Evolutionary conservation across 2,329 filamentous ascomycete species (phyloP), one percentile per base, ranked within the genome.

Genomic region (Alternaria conjuncta): DNA sequence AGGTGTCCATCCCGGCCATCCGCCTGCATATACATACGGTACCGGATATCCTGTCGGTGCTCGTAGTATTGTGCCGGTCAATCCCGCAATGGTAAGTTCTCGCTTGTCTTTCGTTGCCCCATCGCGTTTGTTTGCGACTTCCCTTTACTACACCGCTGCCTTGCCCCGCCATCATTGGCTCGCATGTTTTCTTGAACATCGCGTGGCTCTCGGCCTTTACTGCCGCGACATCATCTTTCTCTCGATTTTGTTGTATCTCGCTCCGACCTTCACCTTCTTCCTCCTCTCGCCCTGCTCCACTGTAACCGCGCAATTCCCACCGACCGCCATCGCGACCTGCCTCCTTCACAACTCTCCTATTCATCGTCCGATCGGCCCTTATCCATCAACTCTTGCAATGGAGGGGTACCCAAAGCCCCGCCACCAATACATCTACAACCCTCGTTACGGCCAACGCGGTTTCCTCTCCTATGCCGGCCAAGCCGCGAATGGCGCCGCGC

Each of bases 361-460:
- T 36, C 36, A 20, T 57, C 43, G 10, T 44, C 21, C 15, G 26
- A 43, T 12, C 30, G 47, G 23, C 23, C 12, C 8, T 21, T 53
- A 20, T 13, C 5, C 15, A 7, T 30, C 41, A 47, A 46, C 55
- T 51, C 26, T 50, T 41, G 56, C 46, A 53, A 75, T 66, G 67
- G 74, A 72, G 51, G 69, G 54, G 13, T 71, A 65, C 36, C 75
- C 71, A 25, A 74, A 75, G 53, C 74, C 75, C 20, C 76, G 76
- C 58, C 75, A 79, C 26, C 68, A 74, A 15, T 79, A 77, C 63
- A 65, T 73, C 49, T 77, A 76, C 57, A 71, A 67, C 1, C 75
- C 76, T 7, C 73, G 73, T 46, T 71, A 73, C 36, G 72, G 71
- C 51, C 73, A 72, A 43, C 74, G 75, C 47, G 75, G 75, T 41